These are phyloP conservation scores for Boletus coccyginus DNA, from an alignment of 768 basidiomycete species.

Conservation along the genomic window DNA sequence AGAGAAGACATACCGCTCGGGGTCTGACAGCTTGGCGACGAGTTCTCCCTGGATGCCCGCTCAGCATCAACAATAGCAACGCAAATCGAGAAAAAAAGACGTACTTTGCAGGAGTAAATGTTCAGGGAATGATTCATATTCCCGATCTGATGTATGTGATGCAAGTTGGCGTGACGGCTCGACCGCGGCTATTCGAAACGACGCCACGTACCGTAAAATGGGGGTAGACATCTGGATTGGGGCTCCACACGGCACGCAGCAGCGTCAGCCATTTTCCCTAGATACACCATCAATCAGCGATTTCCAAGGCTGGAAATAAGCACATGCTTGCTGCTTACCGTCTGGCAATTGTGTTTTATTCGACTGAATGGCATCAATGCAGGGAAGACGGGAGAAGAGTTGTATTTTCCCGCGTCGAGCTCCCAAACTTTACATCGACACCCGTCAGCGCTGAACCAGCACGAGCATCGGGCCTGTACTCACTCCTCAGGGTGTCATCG, in stretches of 20 bases:
- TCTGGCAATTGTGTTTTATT: constrained; percentile 76
- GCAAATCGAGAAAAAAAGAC: not conserved
- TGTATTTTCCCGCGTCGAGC: constrained; percentile 49
- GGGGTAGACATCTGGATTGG: constrained; percentile 76
- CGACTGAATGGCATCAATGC: constrained; percentile 61
- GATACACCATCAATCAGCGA: not conserved
- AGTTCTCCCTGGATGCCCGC: constrained; percentile 56
- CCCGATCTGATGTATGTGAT: constrained; percentile 48
- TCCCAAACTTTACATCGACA: constrained; percentile 64
- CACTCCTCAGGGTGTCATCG: constrained; percentile 72
- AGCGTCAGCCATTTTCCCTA: constrained; percentile 84
- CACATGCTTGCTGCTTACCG: constrained; percentile 42
- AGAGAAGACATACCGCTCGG: constrained; percentile 41
- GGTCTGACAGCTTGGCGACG: constrained; percentile 60
- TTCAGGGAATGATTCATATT: constrained; percentile 79
- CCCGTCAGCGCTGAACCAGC: constrained; percentile 7
- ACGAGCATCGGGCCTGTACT: constrained; percentile 23
- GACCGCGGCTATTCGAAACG: not conserved
- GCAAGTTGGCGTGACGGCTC: not conserved
- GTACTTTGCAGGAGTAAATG: constrained; percentile 69
- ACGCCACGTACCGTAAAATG: constrained; percentile 67
- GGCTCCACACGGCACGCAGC: constrained; percentile 73
- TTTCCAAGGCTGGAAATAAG: not conserved
- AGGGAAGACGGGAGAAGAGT: constrained; percentile 48
- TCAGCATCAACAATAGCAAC: not conserved